Percentiles rank a stretch among this genome's conserved stretches.
phyloP scores from a whole-genome alignment of 805 yeast species.

The Myxozyma neglecta region DNA sequence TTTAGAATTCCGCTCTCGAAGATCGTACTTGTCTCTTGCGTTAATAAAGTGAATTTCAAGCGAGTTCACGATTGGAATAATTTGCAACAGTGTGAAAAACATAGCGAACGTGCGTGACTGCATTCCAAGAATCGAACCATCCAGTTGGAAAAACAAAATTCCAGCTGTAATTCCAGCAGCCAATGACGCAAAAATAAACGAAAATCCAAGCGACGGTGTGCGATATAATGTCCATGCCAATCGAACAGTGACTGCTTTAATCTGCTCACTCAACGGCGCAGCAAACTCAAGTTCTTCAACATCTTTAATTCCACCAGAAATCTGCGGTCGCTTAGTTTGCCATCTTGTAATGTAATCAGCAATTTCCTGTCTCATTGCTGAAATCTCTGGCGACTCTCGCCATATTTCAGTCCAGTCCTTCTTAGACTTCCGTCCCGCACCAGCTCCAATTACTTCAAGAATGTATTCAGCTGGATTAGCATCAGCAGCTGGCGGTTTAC shows the following conservation, averaged over 20 bases:
- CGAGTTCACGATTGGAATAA: slow-evolving; percentile 54
- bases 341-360: slow-evolving; percentile 59
- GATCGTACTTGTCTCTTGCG: slow-evolving; percentile 67
- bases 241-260: slow-evolving; percentile 47
- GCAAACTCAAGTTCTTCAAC: slow-evolving; percentile 33
- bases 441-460: slow-evolving; percentile 56
- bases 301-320: slow-evolving; percentile 43
- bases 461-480: slow-evolving; percentile 93
- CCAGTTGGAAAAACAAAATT: slow-evolving; percentile 56
- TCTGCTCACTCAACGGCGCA: slow-evolving; percentile 41
- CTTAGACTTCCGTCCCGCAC: slow-evolving; percentile 38
- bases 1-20: slow-evolving; percentile 70
- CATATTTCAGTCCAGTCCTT: slow-evolving; percentile 57
- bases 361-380: slow-evolving; percentile 51
- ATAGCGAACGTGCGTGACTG: slow-evolving; percentile 59
- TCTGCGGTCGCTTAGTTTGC: slow-evolving; percentile 36
- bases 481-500: slow-evolving; percentile 62
- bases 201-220: slow-evolving; percentile 61
- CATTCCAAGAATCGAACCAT: slow-evolving; percentile 58
- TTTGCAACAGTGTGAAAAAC: slow-evolving; percentile 54
- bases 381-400: slow-evolving; percentile 51
- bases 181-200: slow-evolving; percentile 53
- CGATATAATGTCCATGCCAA: slow-evolving; percentile 64
- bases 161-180: slow-evolving; percentile 49
- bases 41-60: slow-evolving; percentile 61